Base-by-base conservation (phyloP, 2,329 filamentous ascomycete genomes). In the Lasiodiplodia theobromae region DNA sequence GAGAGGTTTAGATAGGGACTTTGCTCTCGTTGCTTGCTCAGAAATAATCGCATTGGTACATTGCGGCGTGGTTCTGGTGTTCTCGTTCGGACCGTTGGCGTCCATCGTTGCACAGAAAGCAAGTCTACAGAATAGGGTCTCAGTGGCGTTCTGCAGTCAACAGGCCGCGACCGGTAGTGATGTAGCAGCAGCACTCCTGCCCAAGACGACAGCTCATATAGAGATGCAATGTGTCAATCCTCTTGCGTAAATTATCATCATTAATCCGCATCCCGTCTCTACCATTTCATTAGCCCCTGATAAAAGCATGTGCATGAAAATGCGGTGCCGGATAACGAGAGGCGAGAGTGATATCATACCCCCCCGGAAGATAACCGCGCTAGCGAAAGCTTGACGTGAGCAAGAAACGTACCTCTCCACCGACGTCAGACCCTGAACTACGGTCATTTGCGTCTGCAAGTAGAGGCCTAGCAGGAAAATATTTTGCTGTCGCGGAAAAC, bases 11-110 rank as follows among this genome's bases (percentile, higher is more conserved):
- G 0, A 81, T 80, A 0, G 83, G 80, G 0, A 79, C 76, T 70
- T 84, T 74, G 68, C 85, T 85, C 3, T 85, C 80, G 67, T 87
- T 88, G 44, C 77, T 76, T 63, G 82, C 83, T 84, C 82, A 86
- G 73, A 88, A 87, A 70, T 85, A 83, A 68, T 87, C 82, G 16
- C 85, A 80, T 72, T 88, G 86, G 72, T 87, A 87, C 10, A 88
- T 76, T 88, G 83, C 12, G 85, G 85, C 2, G 85, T 87, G 40
- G 77, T 81, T 70, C 86, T 78, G 64, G 76, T 75, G 56, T 84
- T 74, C 66, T 84, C 83, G 71, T 87, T 86, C 11, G 84, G 83
- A 69, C 85, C 86, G 4, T 82, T 82, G 10, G 82, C 81, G 72
- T 88, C 86, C 79, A 82, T 82, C 14, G 40, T 71, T 53, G 31